phyloP scores from a whole-genome alignment of 2,329 filamentous ascomycete species.

The Ceratocystis diversiconidia region DNA sequence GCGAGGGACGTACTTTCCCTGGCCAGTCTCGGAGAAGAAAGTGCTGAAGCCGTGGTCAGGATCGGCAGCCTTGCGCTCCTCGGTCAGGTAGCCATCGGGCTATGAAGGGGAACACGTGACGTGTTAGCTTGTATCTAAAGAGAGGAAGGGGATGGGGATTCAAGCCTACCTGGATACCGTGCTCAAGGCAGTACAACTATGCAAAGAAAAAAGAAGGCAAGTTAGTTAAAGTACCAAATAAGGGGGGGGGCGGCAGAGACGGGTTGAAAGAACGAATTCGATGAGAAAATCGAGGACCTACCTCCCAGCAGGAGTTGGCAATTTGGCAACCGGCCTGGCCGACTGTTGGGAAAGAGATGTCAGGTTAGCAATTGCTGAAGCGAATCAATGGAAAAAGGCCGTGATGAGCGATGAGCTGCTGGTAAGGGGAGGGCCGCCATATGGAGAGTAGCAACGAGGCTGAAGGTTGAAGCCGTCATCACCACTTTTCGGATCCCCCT shows the following conservation, averaged over 20 bases:
- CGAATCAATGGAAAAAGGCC: not conserved
- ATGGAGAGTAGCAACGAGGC: not conserved
- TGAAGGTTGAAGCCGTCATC: no score
- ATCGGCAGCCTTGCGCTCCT: constrained; percentile 87
- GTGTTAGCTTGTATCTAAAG: constrained; percentile 1
- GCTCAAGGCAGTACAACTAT: constrained; percentile 99
- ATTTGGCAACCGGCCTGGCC: constrained; percentile 99
- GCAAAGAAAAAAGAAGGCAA: constrained; percentile 3
- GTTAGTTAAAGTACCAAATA: not conserved
- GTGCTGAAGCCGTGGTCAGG: constrained; percentile 98
- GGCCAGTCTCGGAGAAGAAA: constrained; percentile 98
- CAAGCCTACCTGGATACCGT: constrained; percentile 83
- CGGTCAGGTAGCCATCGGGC: constrained; percentile 97
- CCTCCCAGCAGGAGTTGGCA: constrained; percentile 99
- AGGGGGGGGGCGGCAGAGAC: not conserved
- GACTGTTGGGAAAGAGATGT: constrained; percentile 46
- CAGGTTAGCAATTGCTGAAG: not conserved
- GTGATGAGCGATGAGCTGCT: not conserved
- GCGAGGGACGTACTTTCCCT: constrained; percentile 97
- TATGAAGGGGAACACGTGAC: constrained; percentile 27
- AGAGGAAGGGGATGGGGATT: not conserved
- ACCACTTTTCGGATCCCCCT: no score
- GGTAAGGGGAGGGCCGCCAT: no score
- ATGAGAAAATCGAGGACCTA: constrained; percentile 37
- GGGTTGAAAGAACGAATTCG: not conserved